Conservation (phyloP, 331 rosid genomes). For the Prunus yedoensis region DNA sequence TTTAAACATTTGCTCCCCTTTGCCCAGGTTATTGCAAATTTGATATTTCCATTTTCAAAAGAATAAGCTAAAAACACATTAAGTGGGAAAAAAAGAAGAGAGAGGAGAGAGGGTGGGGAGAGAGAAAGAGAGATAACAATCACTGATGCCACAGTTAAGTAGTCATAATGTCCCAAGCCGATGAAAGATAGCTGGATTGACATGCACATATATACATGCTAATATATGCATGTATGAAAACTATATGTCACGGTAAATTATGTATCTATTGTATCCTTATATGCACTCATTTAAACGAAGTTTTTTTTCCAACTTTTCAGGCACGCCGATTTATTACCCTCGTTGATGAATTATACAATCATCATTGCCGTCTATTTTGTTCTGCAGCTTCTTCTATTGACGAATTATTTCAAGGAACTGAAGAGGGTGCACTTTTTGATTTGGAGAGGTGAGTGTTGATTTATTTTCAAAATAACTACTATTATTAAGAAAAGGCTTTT, state of each 20-base stretch:
- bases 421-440: conserved; percentile 92
- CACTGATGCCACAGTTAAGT: not conserved
- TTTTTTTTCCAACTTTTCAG: conserved; percentile 38
- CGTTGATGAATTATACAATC: conserved; percentile 91
- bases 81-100: too few relatives aligned
- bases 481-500: not conserved
- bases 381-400: conserved; percentile 85
- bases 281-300: conserved; percentile 12
- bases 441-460: conserved; percentile 68
- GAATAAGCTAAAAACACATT: too few relatives aligned
- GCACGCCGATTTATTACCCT: conserved; percentile 93
- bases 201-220: not conserved
- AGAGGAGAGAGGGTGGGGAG: too few relatives aligned
- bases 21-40: too few relatives aligned
- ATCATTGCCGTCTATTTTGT: conserved; percentile 73
- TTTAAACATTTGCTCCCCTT: too few relatives aligned
- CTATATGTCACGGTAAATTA: not conserved
- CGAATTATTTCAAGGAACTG: conserved; percentile 93
- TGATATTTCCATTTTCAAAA: too few relatives aligned
- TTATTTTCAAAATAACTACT: not conserved
- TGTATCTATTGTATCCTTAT: not conserved
- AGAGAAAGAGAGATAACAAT: not conserved
- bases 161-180: not conserved
- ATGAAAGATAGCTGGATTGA: not conserved
- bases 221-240: not conserved